Evolutionary conservation across 1,284 basidiomycete genomes (phyloP).

Genomic region (Microstroma glucosiphilum): DNA sequence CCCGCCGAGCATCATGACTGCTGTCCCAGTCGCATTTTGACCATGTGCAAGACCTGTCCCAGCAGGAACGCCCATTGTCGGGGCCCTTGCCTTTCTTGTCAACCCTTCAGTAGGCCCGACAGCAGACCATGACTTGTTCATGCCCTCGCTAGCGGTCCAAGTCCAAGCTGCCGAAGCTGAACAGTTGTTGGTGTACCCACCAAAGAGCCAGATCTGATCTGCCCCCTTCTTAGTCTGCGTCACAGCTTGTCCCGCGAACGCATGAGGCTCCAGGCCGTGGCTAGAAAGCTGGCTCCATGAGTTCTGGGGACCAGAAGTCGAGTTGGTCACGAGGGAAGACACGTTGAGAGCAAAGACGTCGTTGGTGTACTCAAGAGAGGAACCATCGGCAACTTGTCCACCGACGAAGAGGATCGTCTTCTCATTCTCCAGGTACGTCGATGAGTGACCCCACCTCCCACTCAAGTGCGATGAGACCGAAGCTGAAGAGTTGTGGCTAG

Average conservation of each 20-base stretch:
- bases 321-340: conserved; percentile 8
- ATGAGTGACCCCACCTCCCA: conserved; percentile 40
- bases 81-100: background rate
- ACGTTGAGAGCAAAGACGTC: conserved; percentile 27
- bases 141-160: conserved; percentile 2
- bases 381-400: conserved; percentile 17
- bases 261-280: conserved; percentile 12
- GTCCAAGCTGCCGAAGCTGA: conserved; percentile 5
- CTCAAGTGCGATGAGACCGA: background rate
- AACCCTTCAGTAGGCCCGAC: conserved; percentile 1
- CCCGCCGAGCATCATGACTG: conserved; percentile 25
- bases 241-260: conserved; percentile 19
- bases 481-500: background rate
- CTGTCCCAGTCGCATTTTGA: conserved; percentile 7
- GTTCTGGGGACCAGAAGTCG: conserved; percentile 10
- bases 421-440: conserved; percentile 28
- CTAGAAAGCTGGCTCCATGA: conserved; percentile 4
- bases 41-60: conserved; percentile 6
- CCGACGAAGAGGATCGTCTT: conserved; percentile 25
- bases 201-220: conserved; percentile 20
- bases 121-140: conserved; percentile 15
- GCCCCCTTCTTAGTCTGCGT: background rate
- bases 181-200: conserved; percentile 23
- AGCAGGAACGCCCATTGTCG: conserved; percentile 7
- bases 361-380: conserved; percentile 17